A percentile compares a stretch with the other conserved stretches of the same genome.
phyloP scores from a whole-genome alignment of 73 alveolate species.

The Tetrahymena thermophila region DNA sequence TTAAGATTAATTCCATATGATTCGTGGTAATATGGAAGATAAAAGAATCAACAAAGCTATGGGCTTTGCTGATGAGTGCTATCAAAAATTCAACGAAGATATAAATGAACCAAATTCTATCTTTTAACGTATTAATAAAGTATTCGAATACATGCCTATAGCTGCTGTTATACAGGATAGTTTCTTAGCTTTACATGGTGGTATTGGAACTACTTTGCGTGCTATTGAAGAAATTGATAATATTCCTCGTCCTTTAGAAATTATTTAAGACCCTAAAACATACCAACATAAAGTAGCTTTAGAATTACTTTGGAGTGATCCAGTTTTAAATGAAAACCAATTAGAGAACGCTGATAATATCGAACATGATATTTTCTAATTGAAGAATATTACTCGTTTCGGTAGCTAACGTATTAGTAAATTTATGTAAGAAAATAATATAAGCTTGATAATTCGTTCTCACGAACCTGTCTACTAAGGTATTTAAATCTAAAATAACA shows the following conservation, averaged over 20 bases:
- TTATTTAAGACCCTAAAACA: constrained; percentile 66
- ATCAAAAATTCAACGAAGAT: constrained; percentile 57
- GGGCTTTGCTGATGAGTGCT: constrained; percentile 81
- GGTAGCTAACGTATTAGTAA: constrained; percentile 74
- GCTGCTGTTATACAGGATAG: constrained; percentile 67
- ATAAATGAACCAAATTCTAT: constrained; percentile 62
- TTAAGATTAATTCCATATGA: constrained; percentile 51
- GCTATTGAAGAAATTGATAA: constrained; percentile 69
- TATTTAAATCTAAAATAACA: constrained; percentile 57
- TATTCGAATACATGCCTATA: constrained; percentile 73
- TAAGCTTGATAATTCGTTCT: constrained; percentile 63
- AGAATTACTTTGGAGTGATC: constrained; percentile 81
- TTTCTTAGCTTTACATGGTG: constrained; percentile 75
- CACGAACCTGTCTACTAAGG: constrained; percentile 80
- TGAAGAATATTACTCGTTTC: constrained; percentile 67
- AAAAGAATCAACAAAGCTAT: constrained; percentile 59
- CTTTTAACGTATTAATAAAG: constrained; percentile 66
- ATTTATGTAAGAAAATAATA: constrained; percentile 73
- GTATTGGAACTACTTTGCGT: constrained; percentile 73
- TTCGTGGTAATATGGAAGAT: constrained; percentile 81
- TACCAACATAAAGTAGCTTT: constrained; percentile 59
- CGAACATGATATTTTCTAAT: constrained; percentile 69
- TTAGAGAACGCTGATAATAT: constrained; percentile 60
- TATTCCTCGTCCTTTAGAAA: constrained; percentile 67
- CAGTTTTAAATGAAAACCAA: constrained; percentile 66